Evolutionary conservation across 495 filamentous ascomycete species (phyloP).

Genomic region (Aspergillus avenaceus): DNA sequence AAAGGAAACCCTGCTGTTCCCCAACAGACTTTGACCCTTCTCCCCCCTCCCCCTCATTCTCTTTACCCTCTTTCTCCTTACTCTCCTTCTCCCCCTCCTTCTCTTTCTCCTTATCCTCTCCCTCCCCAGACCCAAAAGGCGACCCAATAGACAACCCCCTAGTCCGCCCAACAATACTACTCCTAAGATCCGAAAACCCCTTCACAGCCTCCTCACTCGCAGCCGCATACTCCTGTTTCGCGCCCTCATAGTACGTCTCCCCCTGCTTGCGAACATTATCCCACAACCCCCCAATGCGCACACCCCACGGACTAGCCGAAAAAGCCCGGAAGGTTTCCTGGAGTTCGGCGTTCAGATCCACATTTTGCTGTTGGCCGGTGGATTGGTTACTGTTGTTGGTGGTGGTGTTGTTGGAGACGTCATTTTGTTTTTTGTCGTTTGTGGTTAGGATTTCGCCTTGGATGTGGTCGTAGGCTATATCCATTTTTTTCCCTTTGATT

Average conservation of each 20-base stretch:
- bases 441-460: conserved; percentile 80
- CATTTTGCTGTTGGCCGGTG: conserved; percentile 42
- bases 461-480: conserved; percentile 96
- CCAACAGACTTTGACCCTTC: not conserved
- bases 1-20: conserved; percentile 58
- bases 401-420: conserved; percentile 50
- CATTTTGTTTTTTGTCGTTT: no score
- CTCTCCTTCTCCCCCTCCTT: not conserved
- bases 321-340: conserved; percentile 94
- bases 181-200: conserved; percentile 70
- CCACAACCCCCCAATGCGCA: conserved; percentile 80
- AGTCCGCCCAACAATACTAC: conserved; percentile 65
- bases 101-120: conserved; percentile 27
- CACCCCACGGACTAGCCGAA: conserved; percentile 86
- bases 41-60: not conserved
- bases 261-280: conserved; percentile 88
- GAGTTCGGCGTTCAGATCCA: conserved; percentile 78
- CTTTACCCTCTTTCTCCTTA: not conserved
- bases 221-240: conserved; percentile 71
- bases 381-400: conserved; percentile 37
- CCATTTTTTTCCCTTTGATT: conserved; percentile 73
- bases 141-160: conserved; percentile 66
- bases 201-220: conserved; percentile 78
- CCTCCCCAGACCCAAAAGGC: conserved; percentile 23
- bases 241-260: conserved; percentile 80